Evolutionary conservation across 139 green algal genomes (phyloP).

Genomic region (Pleodorina starrii): DNA sequence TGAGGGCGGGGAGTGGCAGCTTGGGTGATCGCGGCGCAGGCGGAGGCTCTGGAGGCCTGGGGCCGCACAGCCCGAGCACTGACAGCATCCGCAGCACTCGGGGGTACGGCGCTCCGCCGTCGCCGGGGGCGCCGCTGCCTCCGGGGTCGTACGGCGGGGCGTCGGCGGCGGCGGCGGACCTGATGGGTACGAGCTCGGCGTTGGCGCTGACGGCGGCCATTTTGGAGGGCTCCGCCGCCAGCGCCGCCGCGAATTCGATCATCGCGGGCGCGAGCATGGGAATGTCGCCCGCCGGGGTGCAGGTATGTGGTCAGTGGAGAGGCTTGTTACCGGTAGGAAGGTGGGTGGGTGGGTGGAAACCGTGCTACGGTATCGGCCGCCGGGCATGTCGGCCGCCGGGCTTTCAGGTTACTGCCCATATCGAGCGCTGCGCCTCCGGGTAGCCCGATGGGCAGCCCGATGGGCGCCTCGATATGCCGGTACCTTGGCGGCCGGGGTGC

Average conservation of each 20-base stretch:
- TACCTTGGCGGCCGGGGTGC: too few species aligned
- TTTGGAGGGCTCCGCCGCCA: constrained; percentile 7
- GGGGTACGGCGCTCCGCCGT: neutral
- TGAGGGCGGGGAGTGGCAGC: neutral
- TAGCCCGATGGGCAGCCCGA: too few species aligned
- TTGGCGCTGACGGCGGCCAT: constrained; percentile 36
- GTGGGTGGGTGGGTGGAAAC: too few species aligned
- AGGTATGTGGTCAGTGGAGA: neutral
- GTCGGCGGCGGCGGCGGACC: neutral
- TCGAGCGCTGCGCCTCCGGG: too few species aligned
- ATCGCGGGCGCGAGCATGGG: neutral
- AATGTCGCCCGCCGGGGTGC: neutral
- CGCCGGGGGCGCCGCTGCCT: neutral
- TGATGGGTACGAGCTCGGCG: neutral
- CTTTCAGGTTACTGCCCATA: too few species aligned
- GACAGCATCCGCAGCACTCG: neutral
- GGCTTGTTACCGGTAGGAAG: too few species aligned
- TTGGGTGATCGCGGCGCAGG: neutral
- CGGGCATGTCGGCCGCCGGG: too few species aligned
- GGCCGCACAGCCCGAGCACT: neutral
- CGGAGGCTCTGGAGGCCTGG: neutral
- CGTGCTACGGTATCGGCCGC: too few species aligned
- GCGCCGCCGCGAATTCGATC: neutral
- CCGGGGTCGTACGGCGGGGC: neutral
- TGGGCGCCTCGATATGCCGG: too few species aligned